Percentiles rank a stretch among this genome's conserved stretches.
Conservation (phyloP, 192 early-diverging fungal species). For the Fimicolochytrium jonesii region DNA sequence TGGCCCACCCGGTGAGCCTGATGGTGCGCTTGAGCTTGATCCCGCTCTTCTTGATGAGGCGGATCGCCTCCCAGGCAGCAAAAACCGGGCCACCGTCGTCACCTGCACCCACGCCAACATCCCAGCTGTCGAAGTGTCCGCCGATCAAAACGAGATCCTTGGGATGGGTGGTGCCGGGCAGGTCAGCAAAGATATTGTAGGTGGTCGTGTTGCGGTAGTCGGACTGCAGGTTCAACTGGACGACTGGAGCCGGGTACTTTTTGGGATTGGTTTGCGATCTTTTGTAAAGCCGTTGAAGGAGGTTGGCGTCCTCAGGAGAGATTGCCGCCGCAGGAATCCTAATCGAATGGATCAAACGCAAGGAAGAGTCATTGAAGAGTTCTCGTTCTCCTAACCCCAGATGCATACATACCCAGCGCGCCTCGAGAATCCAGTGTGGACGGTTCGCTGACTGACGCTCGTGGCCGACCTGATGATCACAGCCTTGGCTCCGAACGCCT, state of each 20-base stretch:
- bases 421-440: neutral
- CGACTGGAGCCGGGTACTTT: neutral
- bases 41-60: neutral
- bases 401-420: neutral
- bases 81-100: neutral
- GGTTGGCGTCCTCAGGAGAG: neutral
- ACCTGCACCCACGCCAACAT: constrained; percentile 1
- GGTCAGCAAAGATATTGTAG: neutral
- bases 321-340: neutral
- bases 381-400: too few relatives aligned
- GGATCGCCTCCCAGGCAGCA: neutral
- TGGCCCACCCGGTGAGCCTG: neutral
- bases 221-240: neutral
- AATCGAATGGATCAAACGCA: too few relatives aligned
- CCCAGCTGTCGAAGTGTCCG: constrained; percentile 2
- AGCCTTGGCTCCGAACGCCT: neutral
- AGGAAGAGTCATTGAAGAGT: too few relatives aligned
- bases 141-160: neutral
- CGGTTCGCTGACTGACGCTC: neutral
- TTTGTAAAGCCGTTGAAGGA: neutral
- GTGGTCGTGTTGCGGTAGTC: neutral
- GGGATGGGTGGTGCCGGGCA: neutral
- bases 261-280: neutral
- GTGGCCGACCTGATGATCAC: neutral
- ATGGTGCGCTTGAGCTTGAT: constrained; percentile 2